Percentiles rank a stretch among this genome's conserved stretches.
Conservation (phyloP, 768 basidiomycete species). For the Rubroboletus pulcherrimus region DNA sequence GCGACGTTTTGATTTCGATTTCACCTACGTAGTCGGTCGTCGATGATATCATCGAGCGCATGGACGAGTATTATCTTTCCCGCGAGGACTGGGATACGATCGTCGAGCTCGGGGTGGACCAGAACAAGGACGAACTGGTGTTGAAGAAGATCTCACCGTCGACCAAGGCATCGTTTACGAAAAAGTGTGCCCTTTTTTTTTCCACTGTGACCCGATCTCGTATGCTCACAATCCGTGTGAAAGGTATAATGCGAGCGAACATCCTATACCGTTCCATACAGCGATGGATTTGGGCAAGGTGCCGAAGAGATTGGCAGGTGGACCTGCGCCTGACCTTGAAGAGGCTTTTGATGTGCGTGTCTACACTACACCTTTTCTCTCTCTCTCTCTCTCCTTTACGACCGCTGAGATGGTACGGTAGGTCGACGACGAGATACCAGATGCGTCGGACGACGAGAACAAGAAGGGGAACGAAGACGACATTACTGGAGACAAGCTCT, state of each 20-base stretch:
- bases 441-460: constrained; percentile 49
- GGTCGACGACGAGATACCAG: constrained; percentile 46
- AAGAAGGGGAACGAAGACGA: constrained; percentile 33
- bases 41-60: constrained; percentile 74
- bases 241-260: constrained; percentile 86
- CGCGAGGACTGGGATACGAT: constrained; percentile 98
- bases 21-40: constrained; percentile 43
- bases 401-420: constrained; percentile 13
- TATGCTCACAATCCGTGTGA: not conserved
- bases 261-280: constrained; percentile 95
- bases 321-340: constrained; percentile 83
- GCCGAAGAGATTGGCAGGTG: constrained; percentile 75
- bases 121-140: constrained; percentile 67
- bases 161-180: constrained; percentile 82
- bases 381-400: too few species aligned
- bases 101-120: constrained; percentile 87
- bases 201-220: too few species aligned
- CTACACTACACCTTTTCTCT: not conserved
- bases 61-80: constrained; percentile 93
- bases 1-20: not conserved
- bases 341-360: constrained; percentile 78
- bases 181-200: constrained; percentile 52
- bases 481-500: constrained; percentile 54
- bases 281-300: constrained; percentile 73
- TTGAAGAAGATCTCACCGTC: constrained; percentile 80